These are phyloP conservation scores for Jamesozyma spencerorum DNA, from an alignment of 805 yeast genomes.

Conservation along the genomic window DNA sequence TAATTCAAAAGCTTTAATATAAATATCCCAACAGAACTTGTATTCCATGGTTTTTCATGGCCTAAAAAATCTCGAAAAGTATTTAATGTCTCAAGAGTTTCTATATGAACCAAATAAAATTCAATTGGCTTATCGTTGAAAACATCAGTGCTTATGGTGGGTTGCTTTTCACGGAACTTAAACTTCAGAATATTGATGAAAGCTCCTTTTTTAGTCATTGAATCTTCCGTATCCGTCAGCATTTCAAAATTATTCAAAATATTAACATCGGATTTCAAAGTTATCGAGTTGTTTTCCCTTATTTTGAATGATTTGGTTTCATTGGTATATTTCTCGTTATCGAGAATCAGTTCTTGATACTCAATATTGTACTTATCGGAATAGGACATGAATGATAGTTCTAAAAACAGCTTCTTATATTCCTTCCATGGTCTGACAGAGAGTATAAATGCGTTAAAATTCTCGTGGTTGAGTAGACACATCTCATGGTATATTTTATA, in stretches of 20 bases:
- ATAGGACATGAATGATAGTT: constrained; percentile 13
- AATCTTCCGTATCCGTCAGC: not conserved
- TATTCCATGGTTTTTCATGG: constrained; percentile 6
- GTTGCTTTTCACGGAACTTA: constrained; percentile 7
- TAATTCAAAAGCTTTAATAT: constrained; percentile 25
- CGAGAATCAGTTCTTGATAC: constrained; percentile 22
- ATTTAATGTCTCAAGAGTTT: constrained; percentile 13
- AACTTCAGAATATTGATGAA: constrained; percentile 13
- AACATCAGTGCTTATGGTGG: not conserved
- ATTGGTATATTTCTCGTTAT: constrained; percentile 13
- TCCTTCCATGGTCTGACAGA: constrained; percentile 12
- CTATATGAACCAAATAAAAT: constrained; percentile 22
- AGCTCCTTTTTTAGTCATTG: constrained; percentile 3
- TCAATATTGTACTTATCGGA: constrained; percentile 11
- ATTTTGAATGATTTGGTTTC: not conserved
- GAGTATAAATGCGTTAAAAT: constrained; percentile 22
- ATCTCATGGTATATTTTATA: constrained; percentile 22
- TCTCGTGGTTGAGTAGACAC: constrained; percentile 17
- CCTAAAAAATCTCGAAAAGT: constrained; percentile 7
- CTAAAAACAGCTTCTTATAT: constrained; percentile 10
- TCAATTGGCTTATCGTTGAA: constrained; percentile 5
- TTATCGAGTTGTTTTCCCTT: not conserved
- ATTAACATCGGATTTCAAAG: not conserved
- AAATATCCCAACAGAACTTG: constrained; percentile 21
- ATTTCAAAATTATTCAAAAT: not conserved